Evolutionary conservation across 805 yeast genomes (phyloP).

Genomic region (Teunomyces stri): DNA sequence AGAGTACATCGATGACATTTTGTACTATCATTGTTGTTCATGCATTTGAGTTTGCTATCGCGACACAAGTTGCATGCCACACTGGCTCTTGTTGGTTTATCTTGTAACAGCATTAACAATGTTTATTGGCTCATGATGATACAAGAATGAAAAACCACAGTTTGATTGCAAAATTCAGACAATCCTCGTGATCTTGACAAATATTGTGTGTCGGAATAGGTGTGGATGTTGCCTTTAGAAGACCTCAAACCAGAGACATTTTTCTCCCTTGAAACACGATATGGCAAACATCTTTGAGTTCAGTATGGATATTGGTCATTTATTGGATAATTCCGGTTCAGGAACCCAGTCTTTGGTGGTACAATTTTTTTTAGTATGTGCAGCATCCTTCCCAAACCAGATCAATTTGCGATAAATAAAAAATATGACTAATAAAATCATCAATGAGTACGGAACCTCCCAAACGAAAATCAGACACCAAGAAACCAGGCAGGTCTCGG

Average conservation of each 20-base stretch:
- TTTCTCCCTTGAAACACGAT: too few relatives aligned
- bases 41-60: conserved; percentile 13
- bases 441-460: conserved; percentile 1
- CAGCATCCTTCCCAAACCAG: not conserved
- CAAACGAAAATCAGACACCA: conserved; percentile 1
- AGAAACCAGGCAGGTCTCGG: not conserved
- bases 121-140: not conserved
- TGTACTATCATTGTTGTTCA: conserved; percentile 6
- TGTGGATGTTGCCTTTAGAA: not conserved
- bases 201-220: not conserved
- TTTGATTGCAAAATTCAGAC: conserved; percentile 2
- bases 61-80: conserved; percentile 15
- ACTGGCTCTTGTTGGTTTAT: conserved; percentile 8
- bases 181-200: not conserved
- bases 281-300: too few relatives aligned
- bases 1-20: conserved; percentile 18
- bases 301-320: too few relatives aligned
- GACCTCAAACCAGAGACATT: not conserved
- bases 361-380: not conserved
- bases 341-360: too few relatives aligned
- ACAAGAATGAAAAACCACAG: not conserved
- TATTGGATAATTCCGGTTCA: too few relatives aligned
- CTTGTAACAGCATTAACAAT: not conserved
- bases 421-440: not conserved
- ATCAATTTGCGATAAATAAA: not conserved